Conservation (phyloP, 345 rosid species). For the Erysimum cheiranthoides region DNA sequence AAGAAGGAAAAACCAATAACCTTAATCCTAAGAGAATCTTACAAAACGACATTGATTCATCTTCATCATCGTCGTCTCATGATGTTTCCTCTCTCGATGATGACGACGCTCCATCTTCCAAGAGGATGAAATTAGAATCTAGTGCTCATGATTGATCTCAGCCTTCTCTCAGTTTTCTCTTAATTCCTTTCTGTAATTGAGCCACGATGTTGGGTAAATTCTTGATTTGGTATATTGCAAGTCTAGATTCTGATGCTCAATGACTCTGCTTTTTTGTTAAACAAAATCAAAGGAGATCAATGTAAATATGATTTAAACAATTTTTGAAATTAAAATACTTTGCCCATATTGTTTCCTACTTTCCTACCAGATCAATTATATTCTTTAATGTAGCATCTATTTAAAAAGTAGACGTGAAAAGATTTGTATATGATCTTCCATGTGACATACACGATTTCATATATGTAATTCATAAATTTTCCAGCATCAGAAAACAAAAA, state of each 20-base stretch:
- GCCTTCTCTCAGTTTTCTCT: background rate
- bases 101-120: conserved; percentile 32
- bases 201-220: conserved; percentile 5
- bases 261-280: background rate
- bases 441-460: conserved; percentile 18
- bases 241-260: background rate
- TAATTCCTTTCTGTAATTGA: background rate
- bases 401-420: background rate
- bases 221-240: conserved; percentile 3
- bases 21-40: conserved; percentile 47
- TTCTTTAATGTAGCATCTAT: background rate
- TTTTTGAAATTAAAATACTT: background rate
- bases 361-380: background rate
- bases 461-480: background rate
- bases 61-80: conserved; percentile 14
- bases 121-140: conserved; percentile 22
- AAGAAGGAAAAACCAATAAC: conserved; percentile 29
- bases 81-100: conserved; percentile 24
- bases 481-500: background rate
- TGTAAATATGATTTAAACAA: background rate
- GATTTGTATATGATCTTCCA: conserved; percentile 10
- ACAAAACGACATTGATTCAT: conserved; percentile 18
- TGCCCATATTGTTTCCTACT: background rate
- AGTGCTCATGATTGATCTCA: conserved; percentile 2
- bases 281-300: background rate